These are phyloP conservation scores for Mimosa bimucronata DNA, from an alignment of 306 rosid species.

Conservation along the genomic window DNA sequence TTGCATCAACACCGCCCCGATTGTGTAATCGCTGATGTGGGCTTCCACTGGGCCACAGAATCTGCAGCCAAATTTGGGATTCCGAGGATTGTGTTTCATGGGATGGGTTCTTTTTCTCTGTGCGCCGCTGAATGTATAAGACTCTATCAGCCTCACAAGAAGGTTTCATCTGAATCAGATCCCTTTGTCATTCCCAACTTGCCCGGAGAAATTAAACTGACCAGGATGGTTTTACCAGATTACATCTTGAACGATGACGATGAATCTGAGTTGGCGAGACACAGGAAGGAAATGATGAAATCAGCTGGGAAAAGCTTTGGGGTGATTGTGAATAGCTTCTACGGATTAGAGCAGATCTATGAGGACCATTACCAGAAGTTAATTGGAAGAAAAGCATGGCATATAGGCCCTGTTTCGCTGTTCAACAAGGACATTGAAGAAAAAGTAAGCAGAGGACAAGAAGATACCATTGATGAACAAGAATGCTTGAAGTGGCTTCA, in stretches of 20 bases:
- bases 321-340: too few relatives aligned
- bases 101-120: conserved; percentile 49
- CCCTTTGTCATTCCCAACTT: conserved; percentile 51
- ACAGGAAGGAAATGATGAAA: background rate
- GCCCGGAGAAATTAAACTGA: conserved; percentile 49
- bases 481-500: conserved; percentile 38
- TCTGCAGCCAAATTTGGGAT: conserved; percentile 50
- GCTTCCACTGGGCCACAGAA: conserved; percentile 56
- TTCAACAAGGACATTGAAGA: too few relatives aligned
- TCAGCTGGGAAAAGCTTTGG: too few relatives aligned
- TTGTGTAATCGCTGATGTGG: conserved; percentile 51
- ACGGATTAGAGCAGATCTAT: too few relatives aligned
- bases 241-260: conserved; percentile 20
- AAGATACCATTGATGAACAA: conserved; percentile 14
- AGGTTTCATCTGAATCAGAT: conserved; percentile 46
- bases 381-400: too few relatives aligned
- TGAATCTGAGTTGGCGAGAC: background rate
- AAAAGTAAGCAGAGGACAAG: too few relatives aligned
- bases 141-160: conserved; percentile 49
- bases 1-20: conserved; percentile 41
- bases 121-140: conserved; percentile 39
- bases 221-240: conserved; percentile 47
- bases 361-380: too few relatives aligned
- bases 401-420: too few relatives aligned
- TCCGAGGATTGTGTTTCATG: conserved; percentile 62